Conservation (phyloP, 208 protist genomes). For the Trypanosoma congolense region DNA sequence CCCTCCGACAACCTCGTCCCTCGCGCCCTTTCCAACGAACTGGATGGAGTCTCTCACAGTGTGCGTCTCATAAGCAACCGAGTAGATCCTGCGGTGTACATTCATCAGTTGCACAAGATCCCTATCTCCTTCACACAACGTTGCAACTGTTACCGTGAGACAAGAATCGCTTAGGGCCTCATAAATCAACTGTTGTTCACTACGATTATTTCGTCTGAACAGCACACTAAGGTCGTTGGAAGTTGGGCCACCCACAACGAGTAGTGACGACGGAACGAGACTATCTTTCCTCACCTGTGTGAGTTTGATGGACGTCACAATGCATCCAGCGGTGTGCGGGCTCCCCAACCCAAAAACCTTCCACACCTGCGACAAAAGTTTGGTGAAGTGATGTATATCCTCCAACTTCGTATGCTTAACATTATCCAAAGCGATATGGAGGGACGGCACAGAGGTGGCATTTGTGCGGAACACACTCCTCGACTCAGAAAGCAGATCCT, state of each 20-base stretch:
- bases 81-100: constrained; percentile 42
- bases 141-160: constrained; percentile 44
- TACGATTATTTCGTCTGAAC: constrained; percentile 26
- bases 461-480: constrained; percentile 29
- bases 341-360: constrained; percentile 8
- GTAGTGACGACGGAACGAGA: constrained; percentile 55
- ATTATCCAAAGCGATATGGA: constrained; percentile 40
- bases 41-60: constrained; percentile 37
- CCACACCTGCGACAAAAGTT: constrained; percentile 13
- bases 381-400: constrained; percentile 14
- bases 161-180: constrained; percentile 42
- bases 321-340: constrained; percentile 22
- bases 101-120: constrained; percentile 41
- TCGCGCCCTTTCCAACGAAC: constrained; percentile 40
- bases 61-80: constrained; percentile 36
- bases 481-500: constrained; percentile 40
- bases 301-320: constrained; percentile 51
- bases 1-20: constrained; percentile 28
- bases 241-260: constrained; percentile 39
- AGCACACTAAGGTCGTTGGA: constrained; percentile 30
- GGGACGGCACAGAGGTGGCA: constrained; percentile 17
- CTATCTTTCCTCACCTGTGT: constrained; percentile 46
- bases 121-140: constrained; percentile 27
- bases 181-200: constrained; percentile 43
- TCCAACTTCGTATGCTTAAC: constrained; percentile 32